Evolutionary conservation across 2,329 filamentous ascomycete genomes (phyloP).

Genomic region (Emmonsia crescens): DNA sequence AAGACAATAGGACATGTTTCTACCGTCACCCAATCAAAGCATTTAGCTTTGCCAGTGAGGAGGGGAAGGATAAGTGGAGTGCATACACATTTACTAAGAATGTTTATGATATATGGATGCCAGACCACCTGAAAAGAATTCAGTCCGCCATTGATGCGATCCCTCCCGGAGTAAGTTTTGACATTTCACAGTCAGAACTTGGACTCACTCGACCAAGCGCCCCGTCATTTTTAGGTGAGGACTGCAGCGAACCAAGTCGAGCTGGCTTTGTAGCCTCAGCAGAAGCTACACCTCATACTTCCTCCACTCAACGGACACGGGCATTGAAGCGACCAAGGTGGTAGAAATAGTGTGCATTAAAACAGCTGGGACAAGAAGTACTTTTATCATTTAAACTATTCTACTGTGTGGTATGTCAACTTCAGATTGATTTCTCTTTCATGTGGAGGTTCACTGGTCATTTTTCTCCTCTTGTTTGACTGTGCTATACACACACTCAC

Average conservation of each 20-base stretch:
- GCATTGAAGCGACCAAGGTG: slow-evolving; percentile 5
- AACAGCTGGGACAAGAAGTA: too few species aligned
- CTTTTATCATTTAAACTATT: too few species aligned
- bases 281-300: slow-evolving; percentile 7
- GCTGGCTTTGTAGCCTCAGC: slow-evolving; percentile 5
- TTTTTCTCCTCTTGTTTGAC: too few species aligned
- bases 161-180: slow-evolving; percentile 8
- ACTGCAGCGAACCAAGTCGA: slow-evolving; percentile 1
- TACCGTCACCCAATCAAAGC: slow-evolving; percentile 23
- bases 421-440: too few species aligned
- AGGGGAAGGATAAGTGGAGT: slow-evolving; percentile 29
- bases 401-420: too few species aligned
- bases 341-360: slow-evolving; percentile 4
- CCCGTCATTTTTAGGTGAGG: background rate
- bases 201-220: slow-evolving; percentile 1
- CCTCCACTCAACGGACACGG: slow-evolving; percentile 5
- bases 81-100: slow-evolving; percentile 29
- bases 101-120: slow-evolving; percentile 29
- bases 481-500: too few species aligned
- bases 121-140: slow-evolving; percentile 27
- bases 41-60: slow-evolving; percentile 24
- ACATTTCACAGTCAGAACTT: slow-evolving; percentile 11
- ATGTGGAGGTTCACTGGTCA: too few species aligned
- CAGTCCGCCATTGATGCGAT: slow-evolving; percentile 27
- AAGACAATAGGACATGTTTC: slow-evolving; percentile 6